phyloP scores from a whole-genome alignment of 2,329 filamentous ascomycete species.

The Fusarium xyrophilum region DNA sequence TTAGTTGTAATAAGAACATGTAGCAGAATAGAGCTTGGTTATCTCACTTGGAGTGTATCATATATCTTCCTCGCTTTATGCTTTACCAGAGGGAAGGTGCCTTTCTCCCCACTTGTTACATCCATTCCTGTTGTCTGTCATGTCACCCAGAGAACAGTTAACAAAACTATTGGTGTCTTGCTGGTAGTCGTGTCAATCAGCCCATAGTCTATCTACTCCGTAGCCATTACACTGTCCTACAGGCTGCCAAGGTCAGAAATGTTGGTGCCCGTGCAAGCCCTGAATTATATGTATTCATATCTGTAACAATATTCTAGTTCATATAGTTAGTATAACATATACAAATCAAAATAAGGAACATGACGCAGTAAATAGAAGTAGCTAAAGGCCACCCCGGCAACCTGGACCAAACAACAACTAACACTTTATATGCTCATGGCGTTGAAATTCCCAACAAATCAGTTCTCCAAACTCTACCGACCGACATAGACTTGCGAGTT shows the following conservation, averaged over 20 bases:
- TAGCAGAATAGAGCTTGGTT: not conserved
- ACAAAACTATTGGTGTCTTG: slow-evolving; percentile 1
- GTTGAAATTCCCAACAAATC: slow-evolving; percentile 15
- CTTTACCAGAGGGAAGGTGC: not conserved
- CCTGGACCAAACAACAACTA: not conserved
- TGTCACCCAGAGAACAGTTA: not conserved
- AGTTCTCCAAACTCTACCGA: not conserved
- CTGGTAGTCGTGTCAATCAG: slow-evolving; percentile 12
- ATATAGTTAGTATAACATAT: not conserved
- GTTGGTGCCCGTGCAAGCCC: not conserved
- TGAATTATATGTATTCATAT: not conserved
- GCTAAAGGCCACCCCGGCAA: not conserved
- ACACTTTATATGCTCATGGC: not conserved
- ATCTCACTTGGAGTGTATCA: not conserved
- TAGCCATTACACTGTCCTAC: slow-evolving; percentile 1
- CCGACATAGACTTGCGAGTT: not conserved
- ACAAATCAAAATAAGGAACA: not conserved
- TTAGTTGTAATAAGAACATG: not conserved
- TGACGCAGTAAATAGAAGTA: not conserved
- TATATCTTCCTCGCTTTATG: not conserved
- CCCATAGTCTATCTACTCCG: too few relatives aligned
- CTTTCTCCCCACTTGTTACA: not conserved
- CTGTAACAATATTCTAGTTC: not conserved
- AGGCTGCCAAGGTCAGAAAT: not conserved
- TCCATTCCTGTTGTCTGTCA: not conserved